Evolutionary conservation across 2,329 filamentous ascomycete genomes (phyloP).

Genomic region (Ophiocordyceps unilateralis): DNA sequence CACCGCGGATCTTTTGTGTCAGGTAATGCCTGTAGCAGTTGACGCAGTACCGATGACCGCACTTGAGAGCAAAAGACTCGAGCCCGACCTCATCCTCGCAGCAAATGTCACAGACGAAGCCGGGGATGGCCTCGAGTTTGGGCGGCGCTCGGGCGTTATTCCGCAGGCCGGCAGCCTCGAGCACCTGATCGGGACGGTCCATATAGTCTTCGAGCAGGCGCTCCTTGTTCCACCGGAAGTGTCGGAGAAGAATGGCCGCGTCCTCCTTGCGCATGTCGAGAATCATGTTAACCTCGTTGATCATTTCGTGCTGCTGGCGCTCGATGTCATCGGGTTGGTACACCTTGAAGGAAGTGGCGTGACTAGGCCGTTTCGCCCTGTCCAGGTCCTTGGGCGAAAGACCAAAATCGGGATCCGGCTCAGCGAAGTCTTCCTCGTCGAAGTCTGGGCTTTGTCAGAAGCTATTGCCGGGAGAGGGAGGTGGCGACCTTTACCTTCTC

Average conservation of each 20-base stretch:
- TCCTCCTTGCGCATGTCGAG: constrained; percentile 80
- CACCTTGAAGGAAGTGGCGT: constrained; percentile 74
- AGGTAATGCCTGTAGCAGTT: constrained; percentile 88
- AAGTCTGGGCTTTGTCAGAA: constrained; percentile 28
- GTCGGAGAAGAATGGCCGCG: constrained; percentile 72
- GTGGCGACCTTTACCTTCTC: constrained; percentile 24
- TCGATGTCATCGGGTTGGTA: constrained; percentile 68
- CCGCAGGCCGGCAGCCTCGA: constrained; percentile 72
- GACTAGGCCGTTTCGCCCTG: constrained; percentile 55
- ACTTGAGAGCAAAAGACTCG: constrained; percentile 83
- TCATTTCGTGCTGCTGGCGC: constrained; percentile 66
- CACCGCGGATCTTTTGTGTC: constrained; percentile 80
- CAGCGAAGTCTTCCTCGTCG: constrained; percentile 38
- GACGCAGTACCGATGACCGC: constrained; percentile 82
- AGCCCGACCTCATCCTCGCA: constrained; percentile 71
- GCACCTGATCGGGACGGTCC: constrained; percentile 63
- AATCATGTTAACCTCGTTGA: constrained; percentile 82
- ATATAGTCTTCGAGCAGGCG: constrained; percentile 90
- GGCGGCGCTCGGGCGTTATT: constrained; percentile 43
- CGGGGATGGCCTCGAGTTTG: constrained; percentile 51
- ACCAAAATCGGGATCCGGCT: constrained; percentile 36
- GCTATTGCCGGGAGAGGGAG: background rate
- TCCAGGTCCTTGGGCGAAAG: constrained; percentile 42
- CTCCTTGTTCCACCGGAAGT: constrained; percentile 94
- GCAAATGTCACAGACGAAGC: constrained; percentile 89